Conservation (phyloP, 768 basidiomycete species). For the Suillus subluteus region DNA sequence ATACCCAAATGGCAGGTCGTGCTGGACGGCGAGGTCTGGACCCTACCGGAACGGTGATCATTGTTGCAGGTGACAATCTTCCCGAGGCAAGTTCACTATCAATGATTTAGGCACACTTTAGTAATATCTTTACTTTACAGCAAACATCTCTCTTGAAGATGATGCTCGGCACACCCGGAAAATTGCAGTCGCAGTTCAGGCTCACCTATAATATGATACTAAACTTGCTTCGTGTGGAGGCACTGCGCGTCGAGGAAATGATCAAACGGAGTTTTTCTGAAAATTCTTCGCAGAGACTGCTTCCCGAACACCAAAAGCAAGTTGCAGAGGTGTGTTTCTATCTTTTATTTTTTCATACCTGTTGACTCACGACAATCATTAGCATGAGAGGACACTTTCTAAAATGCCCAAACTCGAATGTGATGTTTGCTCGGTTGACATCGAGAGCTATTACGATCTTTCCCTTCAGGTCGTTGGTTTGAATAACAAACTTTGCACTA, state of each 20-base stretch:
- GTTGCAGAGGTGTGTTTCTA: conserved; percentile 68
- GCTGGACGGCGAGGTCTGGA: conserved; percentile 96
- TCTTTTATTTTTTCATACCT: neutral
- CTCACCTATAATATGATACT: conserved; percentile 99
- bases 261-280: conserved; percentile 99
- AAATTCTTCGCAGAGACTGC: conserved; percentile 88
- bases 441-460: conserved; percentile 76
- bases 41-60: conserved; percentile 93
- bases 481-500: conserved; percentile 64
- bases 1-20: conserved; percentile 99
- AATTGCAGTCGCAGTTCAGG: conserved; percentile 94
- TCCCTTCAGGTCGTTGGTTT: conserved; percentile 61
- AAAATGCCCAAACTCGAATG: conserved; percentile 69
- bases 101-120: neutral
- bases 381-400: conserved; percentile 76
- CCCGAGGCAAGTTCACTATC: conserved; percentile 69
- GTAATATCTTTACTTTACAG: conserved; percentile 40
- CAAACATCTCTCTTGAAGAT: conserved; percentile 76
- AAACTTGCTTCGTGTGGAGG: conserved; percentile 94
- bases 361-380: conserved; percentile 14
- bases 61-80: conserved; percentile 79
- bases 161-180: conserved; percentile 94
- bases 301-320: conserved; percentile 92
- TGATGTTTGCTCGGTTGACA: conserved; percentile 68
- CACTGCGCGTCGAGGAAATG: conserved; percentile 97